phyloP scores from a whole-genome alignment of 2,329 filamentous ascomycete species.

The Cladophialophora yegresii region DNA sequence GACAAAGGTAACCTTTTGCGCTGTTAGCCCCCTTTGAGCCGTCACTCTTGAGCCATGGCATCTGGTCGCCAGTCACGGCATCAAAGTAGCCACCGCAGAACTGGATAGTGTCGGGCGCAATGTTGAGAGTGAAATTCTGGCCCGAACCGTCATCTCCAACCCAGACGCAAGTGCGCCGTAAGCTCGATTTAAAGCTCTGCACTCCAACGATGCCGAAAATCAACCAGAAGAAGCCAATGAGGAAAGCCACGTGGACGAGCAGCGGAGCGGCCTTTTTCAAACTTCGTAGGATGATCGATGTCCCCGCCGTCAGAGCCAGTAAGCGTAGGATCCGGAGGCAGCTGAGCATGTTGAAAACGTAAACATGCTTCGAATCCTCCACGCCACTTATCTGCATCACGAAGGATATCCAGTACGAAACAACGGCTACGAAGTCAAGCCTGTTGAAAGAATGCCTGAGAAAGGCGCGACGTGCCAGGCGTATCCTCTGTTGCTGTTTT shows the following conservation, averaged over 20 bases:
- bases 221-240: slow-evolving; percentile 97
- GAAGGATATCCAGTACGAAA: slow-evolving; percentile 95
- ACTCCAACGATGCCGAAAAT: slow-evolving; percentile 95
- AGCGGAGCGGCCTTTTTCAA: slow-evolving; percentile 92
- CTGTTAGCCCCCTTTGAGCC: slow-evolving; percentile 55
- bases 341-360: slow-evolving; percentile 94
- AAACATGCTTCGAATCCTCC: slow-evolving; percentile 71
- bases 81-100: slow-evolving; percentile 86
- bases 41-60: slow-evolving; percentile 68
- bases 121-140: slow-evolving; percentile 47
- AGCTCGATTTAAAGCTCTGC: slow-evolving; percentile 88
- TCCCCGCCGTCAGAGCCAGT: slow-evolving; percentile 89
- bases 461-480: slow-evolving; percentile 88
- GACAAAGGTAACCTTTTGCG: slow-evolving; percentile 86
- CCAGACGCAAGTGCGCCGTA: slow-evolving; percentile 78
- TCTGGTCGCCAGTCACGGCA: slow-evolving; percentile 56
- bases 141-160: slow-evolving; percentile 58
- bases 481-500: slow-evolving; percentile 76
- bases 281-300: slow-evolving; percentile 92
- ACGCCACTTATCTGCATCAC: slow-evolving; percentile 68
- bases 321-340: slow-evolving; percentile 89
- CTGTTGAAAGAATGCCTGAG: slow-evolving; percentile 94
- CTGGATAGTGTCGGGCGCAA: slow-evolving; percentile 63
- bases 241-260: slow-evolving; percentile 86
- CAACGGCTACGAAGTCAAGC: slow-evolving; percentile 88